phyloP scores from a whole-genome alignment of 371 early-diverging fungal genomes.

The Mucor mucedo region DNA sequence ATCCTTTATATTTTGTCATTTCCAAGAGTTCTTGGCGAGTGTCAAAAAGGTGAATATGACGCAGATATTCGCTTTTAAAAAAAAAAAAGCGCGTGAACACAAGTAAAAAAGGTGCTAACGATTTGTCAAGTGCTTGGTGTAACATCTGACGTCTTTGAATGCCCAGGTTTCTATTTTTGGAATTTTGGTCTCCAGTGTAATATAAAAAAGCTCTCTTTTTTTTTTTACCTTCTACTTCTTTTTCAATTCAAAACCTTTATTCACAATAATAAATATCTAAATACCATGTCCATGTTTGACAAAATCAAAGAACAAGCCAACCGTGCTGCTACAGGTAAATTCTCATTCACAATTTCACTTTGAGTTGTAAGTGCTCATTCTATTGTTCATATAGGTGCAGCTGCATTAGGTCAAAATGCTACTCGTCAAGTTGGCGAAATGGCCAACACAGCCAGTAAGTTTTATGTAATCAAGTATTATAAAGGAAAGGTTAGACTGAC shows the following conservation, averaged over 20 bases:
- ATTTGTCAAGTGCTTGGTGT: no score
- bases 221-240: background rate
- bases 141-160: no score
- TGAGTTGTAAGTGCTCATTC: background rate
- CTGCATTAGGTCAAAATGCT: constrained; percentile 42
- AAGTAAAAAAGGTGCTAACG: no score
- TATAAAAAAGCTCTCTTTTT: background rate
- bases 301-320: constrained; percentile 39
- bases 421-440: constrained; percentile 31
- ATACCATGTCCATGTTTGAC: constrained; percentile 25
- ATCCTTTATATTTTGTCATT: no score
- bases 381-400: constrained; percentile 19
- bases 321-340: constrained; percentile 30
- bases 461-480: background rate
- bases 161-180: no score
- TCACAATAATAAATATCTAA: background rate
- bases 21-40: no score
- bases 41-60: no score
- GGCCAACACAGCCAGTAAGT: constrained; percentile 34
- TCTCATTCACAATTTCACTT: background rate
- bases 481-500: no score
- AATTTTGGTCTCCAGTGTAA: no score
- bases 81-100: no score
- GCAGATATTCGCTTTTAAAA: no score
- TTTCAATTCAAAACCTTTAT: background rate